Percentiles rank a stretch among this genome's conserved stretches.
phyloP scores from a whole-genome alignment of 2,329 filamentous ascomycete species.

The Aspergillus sp. region DNA sequence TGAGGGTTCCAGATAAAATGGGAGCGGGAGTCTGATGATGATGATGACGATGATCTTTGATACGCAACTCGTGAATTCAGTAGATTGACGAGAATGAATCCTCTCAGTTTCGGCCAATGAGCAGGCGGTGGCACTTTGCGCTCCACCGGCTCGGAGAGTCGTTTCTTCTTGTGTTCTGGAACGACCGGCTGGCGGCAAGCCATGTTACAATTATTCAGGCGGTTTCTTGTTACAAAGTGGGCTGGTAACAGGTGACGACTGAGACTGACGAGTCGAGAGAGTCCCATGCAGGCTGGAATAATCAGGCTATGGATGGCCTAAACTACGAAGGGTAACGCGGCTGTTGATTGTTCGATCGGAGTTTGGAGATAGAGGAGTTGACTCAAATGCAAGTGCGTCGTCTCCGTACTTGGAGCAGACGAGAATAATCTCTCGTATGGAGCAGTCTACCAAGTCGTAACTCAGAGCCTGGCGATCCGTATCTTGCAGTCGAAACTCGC shows the following conservation, averaged over 20 bases:
- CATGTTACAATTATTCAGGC: slow-evolving; percentile 3
- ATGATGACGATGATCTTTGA: slow-evolving; percentile 2
- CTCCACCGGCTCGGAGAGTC: slow-evolving; percentile 3
- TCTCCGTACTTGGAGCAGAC: neutral
- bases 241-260: neutral
- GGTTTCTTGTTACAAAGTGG: neutral
- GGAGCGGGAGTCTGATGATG: neutral
- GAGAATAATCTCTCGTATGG: neutral
- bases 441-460: neutral
- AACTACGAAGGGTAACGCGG: neutral
- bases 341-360: neutral
- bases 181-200: slow-evolving; percentile 2
- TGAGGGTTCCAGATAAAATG: slow-evolving; percentile 6
- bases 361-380: neutral
- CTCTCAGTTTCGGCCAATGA: neutral
- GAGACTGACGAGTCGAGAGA: neutral
- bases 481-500: neutral
- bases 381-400: neutral
- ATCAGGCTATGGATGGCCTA: neutral
- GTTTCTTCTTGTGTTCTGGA: slow-evolving; percentile 9
- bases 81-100: neutral
- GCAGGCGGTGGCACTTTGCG: neutral
- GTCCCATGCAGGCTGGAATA: neutral
- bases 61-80: neutral
- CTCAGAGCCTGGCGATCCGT: neutral